These are phyloP conservation scores for Ambrosia artemisiifolia DNA, from an alignment of 129 eudicot genomes.

Conservation along the genomic window DNA sequence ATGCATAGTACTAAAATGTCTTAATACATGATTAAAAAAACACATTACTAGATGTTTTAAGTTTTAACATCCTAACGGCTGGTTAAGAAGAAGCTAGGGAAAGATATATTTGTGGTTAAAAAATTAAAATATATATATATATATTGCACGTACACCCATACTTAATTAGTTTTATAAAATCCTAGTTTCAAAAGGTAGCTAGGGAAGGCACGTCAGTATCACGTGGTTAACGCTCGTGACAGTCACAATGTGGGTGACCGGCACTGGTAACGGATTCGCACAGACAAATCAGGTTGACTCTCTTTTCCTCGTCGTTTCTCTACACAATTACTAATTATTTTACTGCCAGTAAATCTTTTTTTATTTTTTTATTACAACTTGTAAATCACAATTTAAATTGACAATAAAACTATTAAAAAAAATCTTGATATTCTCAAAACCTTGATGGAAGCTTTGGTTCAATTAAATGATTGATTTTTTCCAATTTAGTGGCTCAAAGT, in stretches of 20 bases:
- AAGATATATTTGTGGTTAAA: not conserved
- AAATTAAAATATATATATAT: too few relatives aligned
- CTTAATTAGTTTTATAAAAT: slow-evolving; percentile 1
- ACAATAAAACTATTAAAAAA: not conserved
- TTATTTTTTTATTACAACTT: not conserved
- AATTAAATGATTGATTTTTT: slow-evolving; percentile 22
- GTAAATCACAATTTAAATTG: not conserved
- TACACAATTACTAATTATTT: not conserved
- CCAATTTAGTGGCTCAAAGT: slow-evolving; percentile 42
- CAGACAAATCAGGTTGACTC: slow-evolving; percentile 22
- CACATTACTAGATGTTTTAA: not conserved
- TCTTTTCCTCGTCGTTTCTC: slow-evolving; percentile 9
- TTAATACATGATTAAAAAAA: too few relatives aligned
- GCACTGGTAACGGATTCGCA: slow-evolving; percentile 38
- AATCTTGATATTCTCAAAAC: slow-evolving; percentile 26
- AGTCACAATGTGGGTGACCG: slow-evolving; percentile 34
- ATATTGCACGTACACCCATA: not conserved
- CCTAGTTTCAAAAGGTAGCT: not conserved
- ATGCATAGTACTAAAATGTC: too few relatives aligned
- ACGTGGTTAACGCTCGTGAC: slow-evolving; percentile 40
- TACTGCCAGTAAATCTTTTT: not conserved
- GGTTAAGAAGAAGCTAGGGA: not conserved
- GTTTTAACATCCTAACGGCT: not conserved
- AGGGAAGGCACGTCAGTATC: slow-evolving; percentile 35
- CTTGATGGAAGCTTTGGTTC: slow-evolving; percentile 38